Evolutionary conservation across 306 rosid genomes (phyloP).

Genomic region (Sphenostylis stenocarpa): DNA sequence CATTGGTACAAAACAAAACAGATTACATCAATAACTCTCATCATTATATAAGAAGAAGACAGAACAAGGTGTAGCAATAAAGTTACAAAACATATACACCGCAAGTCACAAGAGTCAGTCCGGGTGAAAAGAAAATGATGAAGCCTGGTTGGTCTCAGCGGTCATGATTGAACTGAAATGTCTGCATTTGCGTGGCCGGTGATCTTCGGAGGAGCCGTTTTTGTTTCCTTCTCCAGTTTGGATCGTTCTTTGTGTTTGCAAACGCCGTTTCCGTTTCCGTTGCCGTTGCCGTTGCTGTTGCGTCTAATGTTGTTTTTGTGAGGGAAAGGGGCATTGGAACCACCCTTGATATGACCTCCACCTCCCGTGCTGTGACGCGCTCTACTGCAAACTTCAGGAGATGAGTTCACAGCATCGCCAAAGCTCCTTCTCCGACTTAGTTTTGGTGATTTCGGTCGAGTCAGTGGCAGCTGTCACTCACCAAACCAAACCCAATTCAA

Average conservation of each 20-base stretch:
- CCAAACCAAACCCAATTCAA: conserved; percentile 9
- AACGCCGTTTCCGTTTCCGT: conserved; percentile 39
- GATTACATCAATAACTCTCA: conserved; percentile 41
- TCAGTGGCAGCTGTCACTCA: conserved; percentile 79
- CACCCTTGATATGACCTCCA: conserved; percentile 45
- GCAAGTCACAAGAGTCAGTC: conserved; percentile 59
- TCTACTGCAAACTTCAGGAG: conserved; percentile 54
- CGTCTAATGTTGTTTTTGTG: conserved; percentile 49
- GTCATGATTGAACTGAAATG: conserved; percentile 64
- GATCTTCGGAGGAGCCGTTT: conserved; percentile 47
- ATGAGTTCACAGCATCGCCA: conserved; percentile 52
- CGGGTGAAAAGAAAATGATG: conserved; percentile 39
- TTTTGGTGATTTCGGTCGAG: conserved; percentile 88
- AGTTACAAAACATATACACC: conserved; percentile 83
- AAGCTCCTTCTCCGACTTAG: conserved; percentile 82
- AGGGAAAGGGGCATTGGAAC: conserved; percentile 37
- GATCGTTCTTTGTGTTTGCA: conserved; percentile 52
- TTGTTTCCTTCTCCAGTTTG: conserved; percentile 52
- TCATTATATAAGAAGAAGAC: conserved; percentile 44
- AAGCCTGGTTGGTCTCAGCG: conserved; percentile 31
- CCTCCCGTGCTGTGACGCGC: conserved; percentile 67
- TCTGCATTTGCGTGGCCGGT: conserved; percentile 54
- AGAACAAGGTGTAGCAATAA: conserved; percentile 46
- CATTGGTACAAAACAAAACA: background rate
- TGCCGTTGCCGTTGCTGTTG: conserved; percentile 41